Conservation (phyloP, 208 protist species). For the Acanthamoeba polyphaga region DNA sequence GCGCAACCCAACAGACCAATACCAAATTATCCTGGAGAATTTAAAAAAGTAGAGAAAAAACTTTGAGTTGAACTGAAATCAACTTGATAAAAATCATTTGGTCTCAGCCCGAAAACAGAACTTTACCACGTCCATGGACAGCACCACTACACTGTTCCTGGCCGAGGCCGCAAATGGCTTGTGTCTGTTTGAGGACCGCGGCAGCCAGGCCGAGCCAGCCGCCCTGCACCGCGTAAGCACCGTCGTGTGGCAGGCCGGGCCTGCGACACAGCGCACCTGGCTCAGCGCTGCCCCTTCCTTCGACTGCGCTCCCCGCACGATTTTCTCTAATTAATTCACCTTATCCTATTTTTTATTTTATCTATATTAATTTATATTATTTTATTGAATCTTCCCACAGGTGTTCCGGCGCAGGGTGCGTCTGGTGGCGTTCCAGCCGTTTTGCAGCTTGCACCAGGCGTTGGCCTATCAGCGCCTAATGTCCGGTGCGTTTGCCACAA, state of each 20-base stretch:
- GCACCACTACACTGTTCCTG: not conserved
- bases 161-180: not conserved
- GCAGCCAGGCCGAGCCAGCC: not conserved
- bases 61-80: too few species aligned
- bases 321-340: too few species aligned
- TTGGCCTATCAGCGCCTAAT: not conserved
- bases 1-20: too few species aligned
- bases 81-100: too few species aligned
- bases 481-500: not conserved
- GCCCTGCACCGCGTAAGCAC: not conserved
- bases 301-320: too few species aligned
- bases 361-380: too few species aligned
- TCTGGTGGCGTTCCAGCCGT: not conserved
- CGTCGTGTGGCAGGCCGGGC: not conserved
- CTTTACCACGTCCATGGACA: too few species aligned
- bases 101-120: too few species aligned
- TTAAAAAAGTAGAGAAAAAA: too few species aligned
- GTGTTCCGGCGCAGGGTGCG: not conserved
- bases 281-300: not conserved
- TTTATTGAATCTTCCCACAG: too few species aligned
- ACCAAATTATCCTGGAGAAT: too few species aligned
- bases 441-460: not conserved
- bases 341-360: too few species aligned
- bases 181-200: not conserved
- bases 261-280: not conserved